Conservation (phyloP, 192 early-diverging fungal genomes). For the Oehlia diaphana region DNA sequence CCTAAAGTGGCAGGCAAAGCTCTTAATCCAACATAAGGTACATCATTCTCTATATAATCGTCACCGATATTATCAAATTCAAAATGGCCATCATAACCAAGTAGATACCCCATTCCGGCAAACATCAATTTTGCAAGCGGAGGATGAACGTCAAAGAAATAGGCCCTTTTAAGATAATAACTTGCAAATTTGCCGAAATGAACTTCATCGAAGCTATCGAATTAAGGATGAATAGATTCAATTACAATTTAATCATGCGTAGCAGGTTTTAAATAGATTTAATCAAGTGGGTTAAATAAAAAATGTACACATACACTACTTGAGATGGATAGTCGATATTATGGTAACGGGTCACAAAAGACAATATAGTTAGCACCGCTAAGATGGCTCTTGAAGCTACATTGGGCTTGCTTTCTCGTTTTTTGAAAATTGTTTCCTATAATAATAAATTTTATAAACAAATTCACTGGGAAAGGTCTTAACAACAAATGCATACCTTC, state of each 20-base stretch:
- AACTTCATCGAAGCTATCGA: conserved; percentile 92
- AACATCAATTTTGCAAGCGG: conserved; percentile 93
- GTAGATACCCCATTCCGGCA: conserved; percentile 75
- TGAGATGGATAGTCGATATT: conserved; percentile 68
- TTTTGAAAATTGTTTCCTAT: not conserved
- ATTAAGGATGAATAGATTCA: not conserved
- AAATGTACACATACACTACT: conserved; percentile 61
- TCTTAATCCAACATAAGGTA: conserved; percentile 87
- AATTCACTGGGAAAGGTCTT: not conserved
- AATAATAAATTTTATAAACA: not conserved
- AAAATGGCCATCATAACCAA: conserved; percentile 96
- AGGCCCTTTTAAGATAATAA: conserved; percentile 84
- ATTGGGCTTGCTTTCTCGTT: not conserved
- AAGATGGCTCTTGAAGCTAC: conserved; percentile 23
- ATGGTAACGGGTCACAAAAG: conserved; percentile 68
- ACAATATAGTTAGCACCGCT: conserved; percentile 40
- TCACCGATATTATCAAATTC: conserved; percentile 94
- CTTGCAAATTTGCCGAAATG: conserved; percentile 99
- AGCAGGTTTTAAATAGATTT: not conserved
- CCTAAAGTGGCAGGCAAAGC: conserved; percentile 78
- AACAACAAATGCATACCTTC: not conserved
- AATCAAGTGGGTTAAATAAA: not conserved
- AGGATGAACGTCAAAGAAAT: conserved; percentile 98
- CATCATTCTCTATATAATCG: conserved; percentile 82
- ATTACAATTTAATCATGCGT: not conserved